Percentiles rank a stretch among this genome's conserved stretches.
Conservation (phyloP, 2,329 filamentous ascomycete genomes). For the Ambrosiella beaveri region DNA sequence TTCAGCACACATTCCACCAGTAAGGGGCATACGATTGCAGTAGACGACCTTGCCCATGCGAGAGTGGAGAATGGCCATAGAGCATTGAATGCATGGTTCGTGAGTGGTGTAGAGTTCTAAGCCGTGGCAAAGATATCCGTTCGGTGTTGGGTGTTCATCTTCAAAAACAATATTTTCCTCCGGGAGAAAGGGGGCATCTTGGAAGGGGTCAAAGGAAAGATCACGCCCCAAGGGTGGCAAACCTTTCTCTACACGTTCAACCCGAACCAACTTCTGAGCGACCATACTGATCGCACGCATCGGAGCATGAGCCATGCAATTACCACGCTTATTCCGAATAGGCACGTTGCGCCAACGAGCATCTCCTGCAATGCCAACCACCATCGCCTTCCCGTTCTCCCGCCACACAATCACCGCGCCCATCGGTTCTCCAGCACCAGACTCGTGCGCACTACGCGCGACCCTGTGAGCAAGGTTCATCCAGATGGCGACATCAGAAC, state of each 20-base stretch:
- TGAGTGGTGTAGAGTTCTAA: slow-evolving; percentile 89
- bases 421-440: slow-evolving; percentile 48
- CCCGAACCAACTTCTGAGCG: slow-evolving; percentile 45
- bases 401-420: slow-evolving; percentile 63
- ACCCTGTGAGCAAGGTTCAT: slow-evolving; percentile 49
- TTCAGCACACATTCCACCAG: slow-evolving; percentile 71
- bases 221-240: slow-evolving; percentile 22
- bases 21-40: slow-evolving; percentile 57
- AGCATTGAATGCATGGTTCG: slow-evolving; percentile 92
- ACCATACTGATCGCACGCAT: slow-evolving; percentile 73
- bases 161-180: slow-evolving; percentile 47
- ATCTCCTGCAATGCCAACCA: slow-evolving; percentile 62
- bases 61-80: slow-evolving; percentile 89
- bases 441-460: slow-evolving; percentile 38
- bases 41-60: slow-evolving; percentile 79
- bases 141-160: slow-evolving; percentile 46
- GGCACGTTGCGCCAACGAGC: slow-evolving; percentile 47
- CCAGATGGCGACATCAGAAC: slow-evolving; percentile 44
- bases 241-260: slow-evolving; percentile 29
- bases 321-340: slow-evolving; percentile 35
- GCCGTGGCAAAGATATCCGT: slow-evolving; percentile 85
- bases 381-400: slow-evolving; percentile 29
- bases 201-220: slow-evolving; percentile 45
- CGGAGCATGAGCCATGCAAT: slow-evolving; percentile 62
- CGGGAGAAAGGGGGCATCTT: slow-evolving; percentile 49